A percentile compares a stretch with the other conserved stretches of the same genome.
These are phyloP conservation scores for Pichia terricola DNA, from an alignment of 1,139 yeast species.

Conservation along the genomic window DNA sequence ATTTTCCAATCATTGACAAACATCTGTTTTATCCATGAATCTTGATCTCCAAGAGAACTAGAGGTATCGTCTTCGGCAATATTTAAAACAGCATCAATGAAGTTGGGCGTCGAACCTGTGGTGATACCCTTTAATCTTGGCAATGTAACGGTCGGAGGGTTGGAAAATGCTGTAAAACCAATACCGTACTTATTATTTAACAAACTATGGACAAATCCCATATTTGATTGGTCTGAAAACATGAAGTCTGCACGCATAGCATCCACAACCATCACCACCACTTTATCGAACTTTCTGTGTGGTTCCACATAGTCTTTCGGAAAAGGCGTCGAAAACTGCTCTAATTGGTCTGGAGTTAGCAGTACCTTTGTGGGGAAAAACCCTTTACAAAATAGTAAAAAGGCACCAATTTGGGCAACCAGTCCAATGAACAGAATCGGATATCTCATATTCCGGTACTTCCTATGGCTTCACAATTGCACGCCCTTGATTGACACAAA, in stretches of 20 bases:
- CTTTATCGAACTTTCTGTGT: constrained; percentile 50
- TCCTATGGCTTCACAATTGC: no score
- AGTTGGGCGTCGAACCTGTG: constrained; percentile 73
- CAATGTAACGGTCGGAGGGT: constrained; percentile 78
- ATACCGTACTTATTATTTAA: constrained; percentile 62
- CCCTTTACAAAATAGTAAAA: constrained; percentile 61
- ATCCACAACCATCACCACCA: constrained; percentile 82
- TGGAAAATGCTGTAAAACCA: constrained; percentile 84
- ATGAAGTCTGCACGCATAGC: constrained; percentile 87
- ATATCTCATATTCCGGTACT: constrained; percentile 10
- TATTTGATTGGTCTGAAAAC: constrained; percentile 53
- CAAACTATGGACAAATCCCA: constrained; percentile 57
- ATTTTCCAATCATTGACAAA: constrained; percentile 33
- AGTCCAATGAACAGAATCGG: constrained; percentile 20
- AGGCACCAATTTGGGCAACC: constrained; percentile 40
- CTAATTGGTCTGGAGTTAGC: constrained; percentile 18
- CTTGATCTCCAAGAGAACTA: constrained; percentile 65
- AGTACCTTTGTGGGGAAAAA: constrained; percentile 78
- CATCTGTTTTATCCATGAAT: constrained; percentile 80
- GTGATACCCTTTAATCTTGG: constrained; percentile 75
- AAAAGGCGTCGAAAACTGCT: constrained; percentile 13
- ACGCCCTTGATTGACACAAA: no score
- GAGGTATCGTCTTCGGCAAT: constrained; percentile 87
- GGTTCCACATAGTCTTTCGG: constrained; percentile 19
- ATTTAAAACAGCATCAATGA: constrained; percentile 79